A percentile compares a stretch with the other conserved stretches of the same genome.
phyloP scores from a whole-genome alignment of 345 rosid species.

The Lumnitzera racemosa region DNA sequence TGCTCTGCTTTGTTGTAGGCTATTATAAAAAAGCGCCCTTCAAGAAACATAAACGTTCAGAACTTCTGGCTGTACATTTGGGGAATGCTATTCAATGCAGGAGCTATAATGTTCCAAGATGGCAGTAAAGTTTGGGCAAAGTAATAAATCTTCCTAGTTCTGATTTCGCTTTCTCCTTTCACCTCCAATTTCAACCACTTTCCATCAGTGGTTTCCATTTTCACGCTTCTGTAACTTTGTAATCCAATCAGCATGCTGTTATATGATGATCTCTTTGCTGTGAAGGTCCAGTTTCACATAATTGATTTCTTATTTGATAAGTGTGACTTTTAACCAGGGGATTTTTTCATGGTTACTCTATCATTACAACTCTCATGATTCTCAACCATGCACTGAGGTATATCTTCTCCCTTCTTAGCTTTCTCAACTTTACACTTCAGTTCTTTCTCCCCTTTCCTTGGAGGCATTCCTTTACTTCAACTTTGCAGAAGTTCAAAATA shows the following conservation, averaged over 20 bases:
- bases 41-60: conserved; percentile 93
- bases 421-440: conserved; percentile 6
- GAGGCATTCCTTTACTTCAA: neutral
- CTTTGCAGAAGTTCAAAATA: neutral
- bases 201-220: too few species aligned
- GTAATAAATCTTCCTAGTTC: conserved; percentile 31
- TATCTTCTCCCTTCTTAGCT: conserved; percentile 12
- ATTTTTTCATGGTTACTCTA: conserved; percentile 92
- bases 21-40: conserved; percentile 82
- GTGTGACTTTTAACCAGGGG: conserved; percentile 44
- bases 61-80: conserved; percentile 93
- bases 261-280: too few species aligned
- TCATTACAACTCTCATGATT: conserved; percentile 80
- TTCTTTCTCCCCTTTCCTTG: conserved; percentile 10
- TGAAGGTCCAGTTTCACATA: neutral
- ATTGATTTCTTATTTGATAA: conserved; percentile 2
- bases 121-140: conserved; percentile 78
- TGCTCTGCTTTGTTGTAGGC: conserved; percentile 53
- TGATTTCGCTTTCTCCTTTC: neutral
- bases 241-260: too few species aligned
- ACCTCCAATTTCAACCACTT: too few species aligned
- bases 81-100: conserved; percentile 93
- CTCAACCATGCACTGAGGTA: conserved; percentile 96
- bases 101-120: conserved; percentile 86
- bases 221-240: too few species aligned